These are phyloP conservation scores for Aspergillus coremiiformis DNA, from an alignment of 495 filamentous ascomycete species.

Conservation along the genomic window DNA sequence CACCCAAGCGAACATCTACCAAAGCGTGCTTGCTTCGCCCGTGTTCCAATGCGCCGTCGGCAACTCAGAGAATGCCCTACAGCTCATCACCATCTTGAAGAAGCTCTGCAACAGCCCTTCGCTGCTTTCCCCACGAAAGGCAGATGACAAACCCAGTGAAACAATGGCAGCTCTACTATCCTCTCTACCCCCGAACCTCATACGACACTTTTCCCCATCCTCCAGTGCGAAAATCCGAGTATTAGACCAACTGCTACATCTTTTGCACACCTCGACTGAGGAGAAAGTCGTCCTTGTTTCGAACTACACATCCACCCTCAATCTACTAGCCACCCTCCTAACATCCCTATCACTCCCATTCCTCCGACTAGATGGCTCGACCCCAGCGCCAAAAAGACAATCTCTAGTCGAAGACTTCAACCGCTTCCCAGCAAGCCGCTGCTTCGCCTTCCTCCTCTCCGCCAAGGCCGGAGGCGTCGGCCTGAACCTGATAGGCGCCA, in stretches of 20 bases:
- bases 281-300: conserved; percentile 80
- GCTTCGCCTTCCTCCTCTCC: conserved; percentile 72
- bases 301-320: conserved; percentile 73
- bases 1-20: conserved; percentile 63
- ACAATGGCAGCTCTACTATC: conserved; percentile 46
- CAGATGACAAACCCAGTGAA: conserved; percentile 27
- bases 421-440: conserved; percentile 42
- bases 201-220: conserved; percentile 49
- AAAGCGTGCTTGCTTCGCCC: conserved; percentile 60
- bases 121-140: conserved; percentile 46
- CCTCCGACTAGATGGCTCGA: conserved; percentile 68
- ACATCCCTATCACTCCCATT: conserved; percentile 55
- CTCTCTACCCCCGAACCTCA: conserved; percentile 49
- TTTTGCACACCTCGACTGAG: conserved; percentile 49
- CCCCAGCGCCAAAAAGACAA: conserved; percentile 61
- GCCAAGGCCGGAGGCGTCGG: conserved; percentile 72
- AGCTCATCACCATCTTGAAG: conserved; percentile 72
- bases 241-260: conserved; percentile 60
- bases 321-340: conserved; percentile 59
- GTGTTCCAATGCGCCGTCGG: conserved; percentile 59
- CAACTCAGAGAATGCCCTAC: conserved; percentile 59
- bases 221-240: conserved; percentile 66
- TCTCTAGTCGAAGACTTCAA: conserved; percentile 74
- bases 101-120: conserved; percentile 78
- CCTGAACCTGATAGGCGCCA: conserved; percentile 72